Evolutionary conservation across 1,139 yeast genomes (phyloP).

Genomic region (Suhomyces bribrorum): DNA sequence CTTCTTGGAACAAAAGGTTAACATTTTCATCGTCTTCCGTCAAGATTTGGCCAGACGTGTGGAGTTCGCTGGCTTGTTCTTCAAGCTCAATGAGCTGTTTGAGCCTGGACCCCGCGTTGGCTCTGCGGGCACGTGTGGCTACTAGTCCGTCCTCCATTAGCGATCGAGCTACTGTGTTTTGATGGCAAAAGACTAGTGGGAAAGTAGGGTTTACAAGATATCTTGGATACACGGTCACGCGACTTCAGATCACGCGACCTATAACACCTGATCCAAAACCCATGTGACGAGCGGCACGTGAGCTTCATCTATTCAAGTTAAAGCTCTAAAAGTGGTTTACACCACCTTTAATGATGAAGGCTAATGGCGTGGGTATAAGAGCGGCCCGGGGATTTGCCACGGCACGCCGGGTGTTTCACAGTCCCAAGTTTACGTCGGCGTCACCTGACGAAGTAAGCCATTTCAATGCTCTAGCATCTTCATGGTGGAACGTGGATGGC

Average conservation of each 20-base stretch:
- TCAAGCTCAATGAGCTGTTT: conserved; percentile 74
- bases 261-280: too few relatives aligned
- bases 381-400: neutral
- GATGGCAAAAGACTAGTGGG: too few relatives aligned
- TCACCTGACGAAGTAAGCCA: conserved; percentile 64
- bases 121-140: conserved; percentile 72
- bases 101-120: conserved; percentile 89
- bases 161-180: too few relatives aligned
- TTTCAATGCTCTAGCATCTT: conserved; percentile 78
- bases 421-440: conserved; percentile 32
- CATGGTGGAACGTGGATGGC: conserved; percentile 97
- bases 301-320: too few relatives aligned
- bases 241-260: too few relatives aligned
- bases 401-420: neutral
- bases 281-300: too few relatives aligned
- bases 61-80: conserved; percentile 42
- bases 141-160: conserved; percentile 51
- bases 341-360: too few relatives aligned
- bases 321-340: too few relatives aligned
- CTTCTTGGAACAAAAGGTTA: conserved; percentile 76
- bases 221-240: too few relatives aligned
- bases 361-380: neutral
- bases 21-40: conserved; percentile 74
- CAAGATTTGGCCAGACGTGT: conserved; percentile 31
- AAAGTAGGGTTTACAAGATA: too few relatives aligned